Evolutionary conservation across 208 protist genomes (phyloP), one percentile per base, ranked within the genome.

Genomic region (Cochliopodium minus): DNA sequence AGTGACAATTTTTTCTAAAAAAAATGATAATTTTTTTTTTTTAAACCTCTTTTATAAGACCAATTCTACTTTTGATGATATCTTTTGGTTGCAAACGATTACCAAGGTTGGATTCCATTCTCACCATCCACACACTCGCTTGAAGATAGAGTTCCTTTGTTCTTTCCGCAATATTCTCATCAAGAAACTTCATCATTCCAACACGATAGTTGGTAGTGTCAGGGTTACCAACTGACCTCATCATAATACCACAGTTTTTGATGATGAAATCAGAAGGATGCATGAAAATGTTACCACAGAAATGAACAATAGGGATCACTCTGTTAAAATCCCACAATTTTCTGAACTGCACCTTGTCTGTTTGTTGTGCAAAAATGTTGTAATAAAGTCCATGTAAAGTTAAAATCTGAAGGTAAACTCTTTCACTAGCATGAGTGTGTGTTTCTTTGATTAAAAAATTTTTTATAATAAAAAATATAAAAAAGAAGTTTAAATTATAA

Each of bases 81-180:
- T 55, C 50, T 55, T 17, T 55, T 38, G 33, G 33, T n/a, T 34
- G 17, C 0, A 5, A n/a, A 2, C 5, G 32, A 3, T 42, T 23
- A 1, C 7, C 57, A 23, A 66, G 46, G 15, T 30, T 62, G 15
- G 66, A 74, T n/a, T 80, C 74, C 57, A 80, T 76, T 54, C 71
- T 59, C 1, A 70, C 65, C 66, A 73, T 73, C 72, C 72, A 80
- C 25, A 56, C 28, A 5, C 36, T 40, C 0, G 69, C 46, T 42
- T 71, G 56, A 7, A 65, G 28, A 52, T 71, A 51, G 2, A 67
- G 34, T 29, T n/a, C 2, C 2, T 58, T 36, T 10, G 42, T 50
- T 29, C 40, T 54, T 10, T 4, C 9, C 0, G 33, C n/a, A 30
- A 71, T 67, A 4, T 63, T 51, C 1, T 43, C 52, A 17, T 48